Conservation (phyloP, 2,329 filamentous ascomycete species). For the Didymella keratinophila region DNA sequence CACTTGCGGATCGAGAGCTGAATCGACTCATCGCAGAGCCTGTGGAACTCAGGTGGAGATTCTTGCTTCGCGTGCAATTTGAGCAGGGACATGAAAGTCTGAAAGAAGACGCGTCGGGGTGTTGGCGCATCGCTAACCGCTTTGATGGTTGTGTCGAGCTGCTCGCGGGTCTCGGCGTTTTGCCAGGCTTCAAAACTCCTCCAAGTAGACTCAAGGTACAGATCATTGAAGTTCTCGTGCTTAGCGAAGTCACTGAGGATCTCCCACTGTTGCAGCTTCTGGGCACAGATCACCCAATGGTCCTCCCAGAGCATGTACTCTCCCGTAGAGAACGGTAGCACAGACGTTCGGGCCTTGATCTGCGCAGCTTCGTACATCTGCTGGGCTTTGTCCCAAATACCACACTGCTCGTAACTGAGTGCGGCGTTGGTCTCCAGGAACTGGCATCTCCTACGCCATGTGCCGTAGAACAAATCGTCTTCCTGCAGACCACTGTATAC, state of each 20-base stretch:
- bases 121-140: constrained; percentile 98
- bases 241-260: constrained; percentile 97
- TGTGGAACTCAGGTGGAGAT: constrained; percentile 78
- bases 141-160: constrained; percentile 92
- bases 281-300: constrained; percentile 96
- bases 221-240: constrained; percentile 97
- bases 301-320: constrained; percentile 99
- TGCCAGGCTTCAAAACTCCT: constrained; percentile 95
- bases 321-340: constrained; percentile 93
- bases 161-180: constrained; percentile 82
- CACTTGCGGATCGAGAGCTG: constrained; percentile 97
- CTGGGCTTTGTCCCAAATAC: constrained; percentile 99
- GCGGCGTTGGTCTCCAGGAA: constrained; percentile 98
- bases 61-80: constrained; percentile 94
- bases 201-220: constrained; percentile 95
- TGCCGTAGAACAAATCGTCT: constrained; percentile 96
- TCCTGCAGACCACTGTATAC: constrained; percentile 90
- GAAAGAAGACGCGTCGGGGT: constrained; percentile 92
- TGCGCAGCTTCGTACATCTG: constrained; percentile 96
- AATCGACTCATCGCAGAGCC: constrained; percentile 94
- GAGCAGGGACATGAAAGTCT: constrained; percentile 95
- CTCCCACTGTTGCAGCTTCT: constrained; percentile 99
- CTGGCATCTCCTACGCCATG: constrained; percentile 92
- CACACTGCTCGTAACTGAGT: constrained; percentile 96
- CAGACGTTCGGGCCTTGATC: constrained; percentile 93